Conservation (phyloP, 257 asterid species). For the Gentiana straminea region DNA sequence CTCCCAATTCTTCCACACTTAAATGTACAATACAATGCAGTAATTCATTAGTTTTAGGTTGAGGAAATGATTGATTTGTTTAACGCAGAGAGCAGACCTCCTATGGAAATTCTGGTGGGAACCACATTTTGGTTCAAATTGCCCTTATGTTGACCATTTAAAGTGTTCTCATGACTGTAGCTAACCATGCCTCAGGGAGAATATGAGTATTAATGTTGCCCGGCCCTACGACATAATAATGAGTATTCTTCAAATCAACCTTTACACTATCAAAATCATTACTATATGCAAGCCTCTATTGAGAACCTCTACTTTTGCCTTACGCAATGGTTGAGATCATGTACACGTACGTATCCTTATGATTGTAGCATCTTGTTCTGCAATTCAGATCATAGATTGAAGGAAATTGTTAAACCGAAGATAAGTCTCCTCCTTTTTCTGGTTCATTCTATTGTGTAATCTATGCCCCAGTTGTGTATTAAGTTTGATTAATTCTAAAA, state of each 20-base stretch:
- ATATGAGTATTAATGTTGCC: conserved; percentile 54
- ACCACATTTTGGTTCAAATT: conserved; percentile 11
- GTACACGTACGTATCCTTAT: conserved; percentile 38
- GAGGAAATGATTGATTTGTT: conserved; percentile 30
- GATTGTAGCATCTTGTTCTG: conserved; percentile 28
- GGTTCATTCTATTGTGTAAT: conserved; percentile 15
- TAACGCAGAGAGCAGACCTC: conserved; percentile 37
- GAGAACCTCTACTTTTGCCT: conserved; percentile 33
- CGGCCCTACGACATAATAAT: conserved; percentile 53
- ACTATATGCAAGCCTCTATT: conserved; percentile 39
- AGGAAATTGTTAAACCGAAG: conserved; percentile 23
- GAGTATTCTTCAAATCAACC: conserved; percentile 48
- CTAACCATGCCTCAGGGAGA: conserved; percentile 53
- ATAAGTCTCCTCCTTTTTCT: conserved; percentile 19
- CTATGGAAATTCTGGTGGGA: conserved; percentile 12
- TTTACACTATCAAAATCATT: conserved; percentile 67
- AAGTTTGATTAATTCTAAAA: too few species aligned
- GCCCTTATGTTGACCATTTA: conserved; percentile 20
- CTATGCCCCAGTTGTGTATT: too few species aligned
- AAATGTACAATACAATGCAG: conserved; percentile 24
- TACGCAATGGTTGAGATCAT: conserved; percentile 25
- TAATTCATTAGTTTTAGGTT: conserved; percentile 31
- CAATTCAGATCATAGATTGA: conserved; percentile 17
- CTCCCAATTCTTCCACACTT: conserved; percentile 47
- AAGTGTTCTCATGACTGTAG: conserved; percentile 29